These are phyloP conservation scores for Trichomonas tenax DNA, from an alignment of 208 protist genomes.

Conservation along the genomic window DNA sequence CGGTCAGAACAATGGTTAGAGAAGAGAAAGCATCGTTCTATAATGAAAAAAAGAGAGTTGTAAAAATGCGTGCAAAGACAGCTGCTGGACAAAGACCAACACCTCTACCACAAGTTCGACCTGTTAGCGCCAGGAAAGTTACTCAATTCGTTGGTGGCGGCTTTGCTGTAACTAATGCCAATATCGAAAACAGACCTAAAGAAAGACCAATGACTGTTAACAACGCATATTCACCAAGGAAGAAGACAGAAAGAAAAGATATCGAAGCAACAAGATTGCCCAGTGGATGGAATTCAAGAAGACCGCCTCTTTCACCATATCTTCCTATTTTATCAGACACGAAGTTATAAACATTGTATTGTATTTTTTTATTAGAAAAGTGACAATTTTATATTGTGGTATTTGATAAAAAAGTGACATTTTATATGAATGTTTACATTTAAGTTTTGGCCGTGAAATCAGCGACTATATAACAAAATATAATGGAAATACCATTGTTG, in stretches of 20 bases:
- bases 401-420: too few species aligned
- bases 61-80: background rate
- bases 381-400: too few species aligned
- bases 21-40: background rate
- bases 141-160: background rate
- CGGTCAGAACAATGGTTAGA: background rate
- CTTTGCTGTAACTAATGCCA: background rate
- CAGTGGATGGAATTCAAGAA: background rate
- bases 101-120: background rate
- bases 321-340: background rate
- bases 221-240: background rate
- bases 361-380: too few species aligned
- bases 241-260: background rate
- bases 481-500: too few species aligned
- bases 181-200: background rate
- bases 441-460: too few species aligned
- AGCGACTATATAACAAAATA: too few species aligned
- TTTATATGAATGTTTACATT: too few species aligned
- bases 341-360: background rate
- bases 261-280: background rate
- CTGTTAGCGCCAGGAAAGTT: background rate
- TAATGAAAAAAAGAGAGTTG: background rate
- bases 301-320: background rate
- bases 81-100: background rate
- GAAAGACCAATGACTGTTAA: background rate